Evolutionary conservation across 768 basidiomycete genomes (phyloP), one percentile per base, ranked within the genome.

Genomic region (Amanita fuliginea): DNA sequence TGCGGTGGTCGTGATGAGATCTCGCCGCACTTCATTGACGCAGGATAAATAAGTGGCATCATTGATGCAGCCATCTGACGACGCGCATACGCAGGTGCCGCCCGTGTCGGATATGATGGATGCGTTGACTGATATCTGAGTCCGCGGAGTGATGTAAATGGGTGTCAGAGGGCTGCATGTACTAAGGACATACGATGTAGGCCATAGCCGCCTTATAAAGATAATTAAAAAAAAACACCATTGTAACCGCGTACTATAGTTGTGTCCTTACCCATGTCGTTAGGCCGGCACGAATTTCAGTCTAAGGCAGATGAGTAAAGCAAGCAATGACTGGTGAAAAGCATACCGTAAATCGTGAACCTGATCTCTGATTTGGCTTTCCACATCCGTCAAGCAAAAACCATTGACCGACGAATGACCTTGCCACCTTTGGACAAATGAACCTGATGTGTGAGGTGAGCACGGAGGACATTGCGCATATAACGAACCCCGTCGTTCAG

Each of bases 1-100:
- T 8, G 88, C 86, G 0, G 89, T 91, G 10, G 83, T 75, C 5
- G 84, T 89, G 58, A 92, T 89, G 51, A 92, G 76, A 61, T 93
- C 88, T 47, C 77, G 75, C 19, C 76, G 76, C 14, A 89, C 70
- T 22, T 78, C 79, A 54, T 67, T 69, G 0, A 81, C 67, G 56
- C 86, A 88, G 14, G 69, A 50, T 6, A 68, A 59, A 63, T 88
- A 88, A 3, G 59, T 62, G 4, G 68, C 50, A 58, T 87, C 79
- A 11, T 60, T 59, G 9, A 64, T 51, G 57, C 85, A 86, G 18
- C 70, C 62, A 63, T 86, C 76, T 34, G 67, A 62, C 0, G 76
- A 67, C 2, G 76, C 68, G 67, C 89, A 93, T 35, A 77, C 83
- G 57, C 89, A 92, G 3, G 87, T 82, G 48, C 89, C 90, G 41